These are phyloP conservation scores for Starmerella bombicola DNA, from an alignment of 805 yeast species.

Conservation along the genomic window DNA sequence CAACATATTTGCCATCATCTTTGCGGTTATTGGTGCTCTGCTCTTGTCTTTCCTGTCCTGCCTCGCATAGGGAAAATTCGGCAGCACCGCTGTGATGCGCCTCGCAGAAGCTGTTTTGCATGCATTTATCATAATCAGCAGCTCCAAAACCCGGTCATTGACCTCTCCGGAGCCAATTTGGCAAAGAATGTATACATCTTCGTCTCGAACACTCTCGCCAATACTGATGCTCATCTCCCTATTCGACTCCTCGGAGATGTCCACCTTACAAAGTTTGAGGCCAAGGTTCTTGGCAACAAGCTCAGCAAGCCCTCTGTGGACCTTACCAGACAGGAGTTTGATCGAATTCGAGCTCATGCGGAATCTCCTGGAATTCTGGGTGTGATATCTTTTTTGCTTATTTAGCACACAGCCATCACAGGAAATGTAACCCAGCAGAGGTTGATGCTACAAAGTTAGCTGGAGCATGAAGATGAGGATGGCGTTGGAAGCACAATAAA, in stretches of 20 bases:
- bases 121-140: conserved; percentile 82
- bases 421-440: too few relatives aligned
- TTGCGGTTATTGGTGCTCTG: conserved; percentile 94
- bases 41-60: conserved; percentile 95
- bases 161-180: conserved; percentile 82
- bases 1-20: conserved; percentile 80
- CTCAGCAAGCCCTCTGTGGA: conserved; percentile 71
- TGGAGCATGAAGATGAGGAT: too few relatives aligned
- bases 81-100: conserved; percentile 86
- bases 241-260: conserved; percentile 37
- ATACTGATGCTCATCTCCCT: conserved; percentile 31
- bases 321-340: conserved; percentile 42
- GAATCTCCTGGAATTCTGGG: neutral
- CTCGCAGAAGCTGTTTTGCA: conserved; percentile 92
- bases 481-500: too few relatives aligned
- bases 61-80: conserved; percentile 94
- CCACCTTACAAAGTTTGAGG: conserved; percentile 39
- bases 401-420: too few relatives aligned
- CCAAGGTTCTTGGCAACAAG: conserved; percentile 56
- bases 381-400: too few relatives aligned
- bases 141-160: conserved; percentile 78
- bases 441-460: too few relatives aligned
- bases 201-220: conserved; percentile 86
- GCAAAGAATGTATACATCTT: conserved; percentile 40
- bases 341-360: conserved; percentile 28